phyloP scores from a whole-genome alignment of 2,329 filamentous ascomycete genomes.

The Bipolaris gigantea region DNA sequence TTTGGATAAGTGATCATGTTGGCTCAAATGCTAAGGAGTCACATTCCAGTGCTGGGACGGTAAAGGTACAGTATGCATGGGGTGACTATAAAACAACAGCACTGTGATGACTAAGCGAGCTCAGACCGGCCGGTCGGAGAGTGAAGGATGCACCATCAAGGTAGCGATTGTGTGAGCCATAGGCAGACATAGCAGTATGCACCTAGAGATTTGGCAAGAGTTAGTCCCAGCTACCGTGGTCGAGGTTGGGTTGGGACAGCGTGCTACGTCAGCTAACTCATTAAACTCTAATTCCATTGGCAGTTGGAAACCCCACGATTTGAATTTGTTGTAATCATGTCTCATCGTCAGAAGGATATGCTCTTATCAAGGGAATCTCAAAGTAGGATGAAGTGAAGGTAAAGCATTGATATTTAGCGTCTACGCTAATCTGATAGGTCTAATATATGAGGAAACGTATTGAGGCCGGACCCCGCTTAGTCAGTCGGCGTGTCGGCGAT shows the following conservation, averaged over 20 bases:
- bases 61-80: not conserved
- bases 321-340: too few species aligned
- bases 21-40: too few species aligned
- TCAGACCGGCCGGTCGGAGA: not conserved
- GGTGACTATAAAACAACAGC: not conserved
- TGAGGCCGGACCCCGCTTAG: slow-evolving; percentile 9
- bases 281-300: not conserved
- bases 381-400: too few species aligned
- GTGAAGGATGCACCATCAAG: not conserved
- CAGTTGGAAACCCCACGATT: too few species aligned
- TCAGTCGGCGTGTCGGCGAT: slow-evolving; percentile 14
- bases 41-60: not conserved
- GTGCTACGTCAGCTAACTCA: too few species aligned
- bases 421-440: too few species aligned
- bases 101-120: not conserved
- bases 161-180: not conserved
- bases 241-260: not conserved
- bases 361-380: too few species aligned
- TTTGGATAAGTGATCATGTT: not conserved
- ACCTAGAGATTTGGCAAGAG: not conserved
- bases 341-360: too few species aligned
- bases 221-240: not conserved
- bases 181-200: not conserved
- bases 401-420: too few species aligned
- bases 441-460: not conserved